Evolutionary conservation across 169 alveolate species (phyloP), one percentile per base, ranked within the genome.

Genomic region (Eimeria falciformis): DNA sequence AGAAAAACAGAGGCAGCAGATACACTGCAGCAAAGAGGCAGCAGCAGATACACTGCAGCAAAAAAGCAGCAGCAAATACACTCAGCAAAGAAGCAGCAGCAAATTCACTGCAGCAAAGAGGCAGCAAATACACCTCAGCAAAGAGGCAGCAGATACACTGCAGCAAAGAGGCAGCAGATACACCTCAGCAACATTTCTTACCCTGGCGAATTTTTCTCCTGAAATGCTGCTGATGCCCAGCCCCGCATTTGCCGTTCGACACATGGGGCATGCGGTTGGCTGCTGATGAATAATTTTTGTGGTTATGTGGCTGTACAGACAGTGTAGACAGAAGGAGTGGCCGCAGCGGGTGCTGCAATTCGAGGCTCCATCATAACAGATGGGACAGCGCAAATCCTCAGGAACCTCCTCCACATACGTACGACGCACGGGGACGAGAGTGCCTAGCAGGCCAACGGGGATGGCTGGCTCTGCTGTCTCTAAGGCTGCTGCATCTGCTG

Each of bases 381-480:
- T 77, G 3, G 94, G 94, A 27, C 94, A 92, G n/a, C 83, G 69
- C 47, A 92, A 53, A 21, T 92, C 94, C 33, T 92, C 94, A 25
- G 94, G 94, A 11, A 92, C 92, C 27, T 92, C 94, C 14, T 92
- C 92, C 3, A 92, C 29, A 46, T 68, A 85, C 7, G 91, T 62
- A 3, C 94, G 78, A 1, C 94, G 94, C 37, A 91, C 94, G 1
- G 91, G 94, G 3, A 83, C 94, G n/a, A 73, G 55, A 5, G 82
- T 69, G 3, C 81, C 77, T 25, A 82, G 65, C 18, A 58, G 40
- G 25, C 65, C 62, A 7, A 55, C 56, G 7, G 90, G 79, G 25
- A 82, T 53, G 4, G 88, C 46, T 23, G 81, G 21, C 23, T 25
- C 81, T 23, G 71, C 69, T 14, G 40, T 12, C 1, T 75, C 85